A percentile compares a stretch with the other conserved stretches of the same genome.
phyloP scores from a whole-genome alignment of 2,329 filamentous ascomycete genomes.

The Colletotrichum orbiculare region DNA sequence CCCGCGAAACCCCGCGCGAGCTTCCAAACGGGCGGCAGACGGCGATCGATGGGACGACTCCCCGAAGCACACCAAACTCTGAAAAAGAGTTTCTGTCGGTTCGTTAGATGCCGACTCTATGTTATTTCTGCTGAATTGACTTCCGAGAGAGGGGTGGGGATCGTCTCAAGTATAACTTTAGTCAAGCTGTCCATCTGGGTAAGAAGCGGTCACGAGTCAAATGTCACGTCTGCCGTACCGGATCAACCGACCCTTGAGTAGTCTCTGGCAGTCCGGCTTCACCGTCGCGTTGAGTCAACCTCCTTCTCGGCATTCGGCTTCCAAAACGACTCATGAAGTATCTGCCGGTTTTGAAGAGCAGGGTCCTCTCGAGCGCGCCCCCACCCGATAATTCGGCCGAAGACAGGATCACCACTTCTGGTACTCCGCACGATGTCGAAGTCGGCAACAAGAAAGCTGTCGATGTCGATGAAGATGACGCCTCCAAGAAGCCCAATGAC shows the following conservation, averaged over 20 bases:
- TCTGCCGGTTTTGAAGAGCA: not conserved
- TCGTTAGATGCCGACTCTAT: not conserved
- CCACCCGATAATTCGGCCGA: not conserved
- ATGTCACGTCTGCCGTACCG: not conserved
- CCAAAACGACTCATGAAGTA: too few relatives aligned
- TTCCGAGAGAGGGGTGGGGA: not conserved
- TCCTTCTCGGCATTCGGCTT: too few relatives aligned
- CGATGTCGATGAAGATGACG: not conserved
- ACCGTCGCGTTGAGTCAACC: not conserved
- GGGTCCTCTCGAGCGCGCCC: not conserved
- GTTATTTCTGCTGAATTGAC: not conserved
- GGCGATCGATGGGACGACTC: not conserved
- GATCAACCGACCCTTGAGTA: not conserved
- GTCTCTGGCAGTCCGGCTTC: not conserved
- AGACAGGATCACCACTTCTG: not conserved
- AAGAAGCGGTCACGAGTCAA: slow-evolving; percentile 13
- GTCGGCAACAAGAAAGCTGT: not conserved
- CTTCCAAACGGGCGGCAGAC: not conserved
- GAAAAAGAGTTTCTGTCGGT: not conserved
- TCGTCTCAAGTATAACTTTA: slow-evolving; percentile 20
- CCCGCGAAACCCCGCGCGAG: slow-evolving; percentile 16
- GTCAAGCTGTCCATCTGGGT: not conserved
- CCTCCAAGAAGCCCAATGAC: not conserved
- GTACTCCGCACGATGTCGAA: not conserved
- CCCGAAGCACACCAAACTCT: not conserved